Percentiles rank a stretch among this genome's conserved stretches.
Evolutionary conservation across 495 filamentous ascomycete genomes (phyloP).

Genomic region (Xylaria grammica): DNA sequence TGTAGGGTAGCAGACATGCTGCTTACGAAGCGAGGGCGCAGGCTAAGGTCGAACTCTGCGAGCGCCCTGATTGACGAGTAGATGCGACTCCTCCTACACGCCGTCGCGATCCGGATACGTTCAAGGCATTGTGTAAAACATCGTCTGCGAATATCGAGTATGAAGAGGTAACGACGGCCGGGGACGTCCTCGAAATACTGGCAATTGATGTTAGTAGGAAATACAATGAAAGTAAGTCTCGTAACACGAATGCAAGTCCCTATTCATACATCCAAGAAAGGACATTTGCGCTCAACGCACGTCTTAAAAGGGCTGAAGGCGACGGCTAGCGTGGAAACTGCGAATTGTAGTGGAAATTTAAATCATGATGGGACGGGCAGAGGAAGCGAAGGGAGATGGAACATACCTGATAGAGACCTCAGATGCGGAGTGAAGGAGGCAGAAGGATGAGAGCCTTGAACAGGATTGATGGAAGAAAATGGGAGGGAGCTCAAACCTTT

Average conservation of each 20-base stretch:
- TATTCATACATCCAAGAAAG: not conserved
- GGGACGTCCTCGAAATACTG: not conserved
- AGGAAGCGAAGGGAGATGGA: too few relatives aligned
- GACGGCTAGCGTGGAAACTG: conserved; percentile 18
- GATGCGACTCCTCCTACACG: too few relatives aligned
- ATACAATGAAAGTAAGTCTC: not conserved
- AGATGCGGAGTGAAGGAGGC: too few relatives aligned
- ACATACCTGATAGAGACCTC: too few relatives aligned
- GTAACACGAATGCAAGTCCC: not conserved
- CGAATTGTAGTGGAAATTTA: not conserved
- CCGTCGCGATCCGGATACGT: not conserved
- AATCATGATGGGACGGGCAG: too few relatives aligned
- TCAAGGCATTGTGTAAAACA: not conserved
- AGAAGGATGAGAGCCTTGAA: too few relatives aligned
- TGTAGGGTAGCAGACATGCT: not conserved
- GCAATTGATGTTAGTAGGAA: not conserved
- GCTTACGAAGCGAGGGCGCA: not conserved
- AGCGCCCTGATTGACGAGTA: not conserved
- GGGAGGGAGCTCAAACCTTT: too few relatives aligned
- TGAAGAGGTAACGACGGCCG: not conserved
- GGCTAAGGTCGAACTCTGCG: not conserved
- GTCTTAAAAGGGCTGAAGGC: not conserved
- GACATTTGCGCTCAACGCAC: not conserved
- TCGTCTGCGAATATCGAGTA: not conserved
- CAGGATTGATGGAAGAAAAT: too few relatives aligned